Evolutionary conservation across 1,284 basidiomycete genomes (phyloP), one percentile per base, ranked within the genome.

Genomic region (Volvariella surrecta): DNA sequence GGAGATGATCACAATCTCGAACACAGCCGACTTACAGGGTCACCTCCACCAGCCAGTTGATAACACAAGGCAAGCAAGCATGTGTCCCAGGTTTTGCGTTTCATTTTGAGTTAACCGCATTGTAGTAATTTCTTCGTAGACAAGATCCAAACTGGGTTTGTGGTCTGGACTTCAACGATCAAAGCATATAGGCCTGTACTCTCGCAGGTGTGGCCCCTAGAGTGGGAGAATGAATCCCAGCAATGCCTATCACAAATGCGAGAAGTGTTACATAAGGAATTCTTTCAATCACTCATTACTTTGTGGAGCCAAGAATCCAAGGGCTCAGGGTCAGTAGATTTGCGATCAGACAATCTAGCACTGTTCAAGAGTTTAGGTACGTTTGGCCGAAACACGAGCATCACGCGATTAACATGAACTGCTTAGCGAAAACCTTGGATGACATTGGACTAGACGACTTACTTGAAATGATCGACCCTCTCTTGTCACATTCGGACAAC

Each of bases 111-210:
- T 15, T 41, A 20, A 41, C 18, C 7, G 4, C 13, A 17, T 15
- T n/a, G 2, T 47, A 74, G 69, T 20, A 66, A 70, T 32, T 60
- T 69, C 39, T 82, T 82, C 51, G 64, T 87, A 7, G 95, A 98
- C 66, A 89, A 92, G 58, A 67, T 85, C 17, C 66, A 71, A 39
- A 88, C 85, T 1, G 95, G 94, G 1, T 97, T 95, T 73, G 64
- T 98, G 41, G 70, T 81, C 1, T 97, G 94, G 92, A 71, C 79
- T 28, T 64, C 77, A 39, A 70, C 68, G 31, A 69, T 92, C 45
- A 82, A 83, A 55, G 89, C 76, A 22, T 91, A 93, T 55, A 59
- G 48, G 55, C 72, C 53, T 54, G 61, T 66, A 2, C 51, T 63
- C 4, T 75, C 67, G 42, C 69, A 70, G 32, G 64, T 67, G n/a